Evolutionary conservation across 1,284 basidiomycete species (phyloP).

Genomic region (Testicularia cyperi): DNA sequence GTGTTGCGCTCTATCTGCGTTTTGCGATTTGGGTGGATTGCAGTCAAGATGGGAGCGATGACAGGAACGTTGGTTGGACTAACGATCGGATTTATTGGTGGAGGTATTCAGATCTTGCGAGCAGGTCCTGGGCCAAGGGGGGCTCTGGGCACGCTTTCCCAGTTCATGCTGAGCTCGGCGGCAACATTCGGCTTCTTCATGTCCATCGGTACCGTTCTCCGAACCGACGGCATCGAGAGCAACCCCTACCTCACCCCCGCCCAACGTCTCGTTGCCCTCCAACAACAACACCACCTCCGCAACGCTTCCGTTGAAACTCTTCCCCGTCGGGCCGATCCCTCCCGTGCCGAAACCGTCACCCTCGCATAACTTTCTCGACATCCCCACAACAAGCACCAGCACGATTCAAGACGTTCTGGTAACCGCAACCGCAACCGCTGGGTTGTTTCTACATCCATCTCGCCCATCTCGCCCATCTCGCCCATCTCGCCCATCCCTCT

Average conservation of each 20-base stretch:
- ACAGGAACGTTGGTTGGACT: slow-evolving; percentile 56
- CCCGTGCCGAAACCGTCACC: too few relatives aligned
- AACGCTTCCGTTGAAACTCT: not conserved
- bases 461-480: too few relatives aligned
- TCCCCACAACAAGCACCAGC: too few relatives aligned
- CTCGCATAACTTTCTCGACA: too few relatives aligned
- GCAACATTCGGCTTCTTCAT: slow-evolving; percentile 58
- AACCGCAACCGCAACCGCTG: too few relatives aligned
- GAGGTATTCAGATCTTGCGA: slow-evolving; percentile 53
- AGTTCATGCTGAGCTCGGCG: slow-evolving; percentile 55
- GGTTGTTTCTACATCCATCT: too few relatives aligned
- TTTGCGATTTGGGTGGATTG: not conserved
- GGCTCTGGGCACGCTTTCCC: slow-evolving; percentile 46
- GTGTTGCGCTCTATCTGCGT: not conserved
- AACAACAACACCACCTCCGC: slow-evolving; percentile 7
- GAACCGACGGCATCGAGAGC: slow-evolving; percentile 41
- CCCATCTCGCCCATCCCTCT: too few relatives aligned
- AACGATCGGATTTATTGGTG: slow-evolving; percentile 57
- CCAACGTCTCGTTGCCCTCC: slow-evolving; percentile 12
- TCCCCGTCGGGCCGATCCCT: too few relatives aligned
- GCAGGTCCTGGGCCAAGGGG: slow-evolving; percentile 54
- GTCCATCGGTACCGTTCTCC: slow-evolving; percentile 55
- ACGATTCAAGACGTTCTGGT: too few relatives aligned
- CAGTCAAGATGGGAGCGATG: slow-evolving; percentile 57
- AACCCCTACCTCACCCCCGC: slow-evolving; percentile 18